A percentile compares a stretch with the other conserved stretches of the same genome.
Evolutionary conservation across 208 protist genomes (phyloP).

Genomic region (Wallacemonas sp.): DNA sequence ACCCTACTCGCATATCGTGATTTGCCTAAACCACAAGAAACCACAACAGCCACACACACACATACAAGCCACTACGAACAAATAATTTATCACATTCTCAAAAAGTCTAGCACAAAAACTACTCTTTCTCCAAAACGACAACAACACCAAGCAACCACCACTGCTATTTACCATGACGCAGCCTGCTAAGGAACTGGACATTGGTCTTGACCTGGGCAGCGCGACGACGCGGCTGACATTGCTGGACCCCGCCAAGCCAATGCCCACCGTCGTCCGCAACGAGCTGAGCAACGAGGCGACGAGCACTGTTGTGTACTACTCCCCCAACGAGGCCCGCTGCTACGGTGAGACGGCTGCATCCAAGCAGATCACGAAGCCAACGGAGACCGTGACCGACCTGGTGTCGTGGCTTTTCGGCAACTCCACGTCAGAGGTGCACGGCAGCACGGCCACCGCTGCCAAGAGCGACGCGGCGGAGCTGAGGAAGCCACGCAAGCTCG

Average conservation of each 20-base stretch:
- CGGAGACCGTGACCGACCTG: slow-evolving; percentile 56
- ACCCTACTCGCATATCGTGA: no score
- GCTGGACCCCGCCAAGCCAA: slow-evolving; percentile 46
- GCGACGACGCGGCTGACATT: slow-evolving; percentile 53
- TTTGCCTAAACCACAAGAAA: no score
- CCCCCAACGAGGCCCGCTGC: slow-evolving; percentile 43
- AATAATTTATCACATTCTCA: slow-evolving; percentile 1
- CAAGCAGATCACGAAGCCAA: slow-evolving; percentile 60
- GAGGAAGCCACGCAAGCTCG: slow-evolving; percentile 12
- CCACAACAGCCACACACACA: neutral
- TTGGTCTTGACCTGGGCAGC: slow-evolving; percentile 71
- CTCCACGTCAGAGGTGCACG: slow-evolving; percentile 20
- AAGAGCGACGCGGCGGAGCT: slow-evolving; percentile 16
- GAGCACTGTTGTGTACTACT: slow-evolving; percentile 54
- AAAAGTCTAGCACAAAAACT: neutral
- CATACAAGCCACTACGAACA: no score
- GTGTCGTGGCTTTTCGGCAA: slow-evolving; percentile 48
- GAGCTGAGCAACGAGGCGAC: slow-evolving; percentile 71
- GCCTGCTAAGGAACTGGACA: neutral
- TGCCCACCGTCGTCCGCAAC: slow-evolving; percentile 74
- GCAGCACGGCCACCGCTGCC: slow-evolving; percentile 21
- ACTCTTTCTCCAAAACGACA: neutral
- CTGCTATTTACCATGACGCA: neutral
- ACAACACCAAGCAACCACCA: neutral
- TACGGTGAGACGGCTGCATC: slow-evolving; percentile 64